Evolutionary conservation across 495 filamentous ascomycete genomes (phyloP).

Genomic region (Neurospora discreta): DNA sequence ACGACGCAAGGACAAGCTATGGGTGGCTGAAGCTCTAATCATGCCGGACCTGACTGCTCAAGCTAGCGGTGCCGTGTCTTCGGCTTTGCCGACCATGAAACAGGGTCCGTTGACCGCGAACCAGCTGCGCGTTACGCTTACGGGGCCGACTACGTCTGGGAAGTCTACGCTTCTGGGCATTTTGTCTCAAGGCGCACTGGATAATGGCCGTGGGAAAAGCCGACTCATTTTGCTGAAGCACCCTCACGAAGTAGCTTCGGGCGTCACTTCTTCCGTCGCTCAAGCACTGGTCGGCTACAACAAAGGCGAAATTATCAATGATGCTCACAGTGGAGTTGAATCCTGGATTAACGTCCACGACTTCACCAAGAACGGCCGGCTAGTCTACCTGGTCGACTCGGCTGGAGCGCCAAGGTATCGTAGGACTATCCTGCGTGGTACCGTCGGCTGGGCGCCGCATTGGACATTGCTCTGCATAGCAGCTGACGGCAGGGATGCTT

Average conservation of each 20-base stretch:
- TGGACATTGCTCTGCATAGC: constrained; percentile 84
- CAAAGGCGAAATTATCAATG: constrained; percentile 65
- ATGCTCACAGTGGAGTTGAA: constrained; percentile 72
- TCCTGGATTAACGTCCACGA: constrained; percentile 91
- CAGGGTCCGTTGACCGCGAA: constrained; percentile 38
- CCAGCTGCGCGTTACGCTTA: constrained; percentile 84
- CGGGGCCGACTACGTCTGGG: constrained; percentile 83
- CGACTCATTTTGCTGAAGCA: constrained; percentile 82
- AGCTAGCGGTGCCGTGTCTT: constrained; percentile 2
- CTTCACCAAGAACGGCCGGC: constrained; percentile 56
- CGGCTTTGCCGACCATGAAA: constrained; percentile 13
- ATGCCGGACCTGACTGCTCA: constrained; percentile 26
- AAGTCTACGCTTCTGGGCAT: constrained; percentile 89
- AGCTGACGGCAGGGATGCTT: constrained; percentile 55
- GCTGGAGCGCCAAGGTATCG: constrained; percentile 81
- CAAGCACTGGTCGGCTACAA: constrained; percentile 87
- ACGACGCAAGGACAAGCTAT: constrained; percentile 48
- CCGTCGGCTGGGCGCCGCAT: constrained; percentile 94
- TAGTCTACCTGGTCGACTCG: constrained; percentile 83
- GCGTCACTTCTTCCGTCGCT: constrained; percentile 84
- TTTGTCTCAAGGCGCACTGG: constrained; percentile 72
- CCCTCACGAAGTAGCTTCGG: constrained; percentile 84
- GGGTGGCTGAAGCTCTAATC: constrained; percentile 72
- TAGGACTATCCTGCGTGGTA: constrained; percentile 72
- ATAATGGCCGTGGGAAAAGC: constrained; percentile 87